Conservation (phyloP, 2,329 filamentous ascomycete species). For the Fusarium sp. region DNA sequence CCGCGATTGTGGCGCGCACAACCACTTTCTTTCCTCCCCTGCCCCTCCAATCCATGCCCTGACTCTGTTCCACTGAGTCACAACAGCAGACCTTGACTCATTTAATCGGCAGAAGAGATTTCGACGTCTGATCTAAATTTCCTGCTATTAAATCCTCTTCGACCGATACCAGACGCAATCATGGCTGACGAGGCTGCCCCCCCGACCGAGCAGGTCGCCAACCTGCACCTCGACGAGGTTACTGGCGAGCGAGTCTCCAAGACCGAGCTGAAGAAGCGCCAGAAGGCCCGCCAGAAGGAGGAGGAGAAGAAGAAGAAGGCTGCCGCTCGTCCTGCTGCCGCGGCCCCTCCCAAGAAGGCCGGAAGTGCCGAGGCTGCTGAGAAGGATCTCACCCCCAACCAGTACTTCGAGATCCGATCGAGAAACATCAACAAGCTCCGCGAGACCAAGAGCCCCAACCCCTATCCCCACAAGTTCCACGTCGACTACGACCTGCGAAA, state of each 20-base stretch:
- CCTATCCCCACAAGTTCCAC: constrained; percentile 91
- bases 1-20: constrained; percentile 46
- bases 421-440: constrained; percentile 70
- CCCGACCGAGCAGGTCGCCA: constrained; percentile 67
- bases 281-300: constrained; percentile 90
- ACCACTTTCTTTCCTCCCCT: constrained; percentile 34
- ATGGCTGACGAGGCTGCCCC: constrained; percentile 50
- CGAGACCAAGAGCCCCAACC: constrained; percentile 53
- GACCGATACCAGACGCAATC: constrained; percentile 37
- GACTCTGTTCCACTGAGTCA: constrained; percentile 44
- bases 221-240: constrained; percentile 89
- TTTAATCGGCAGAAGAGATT: constrained; percentile 32
- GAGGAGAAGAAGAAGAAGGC: constrained; percentile 91
- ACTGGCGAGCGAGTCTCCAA: constrained; percentile 91
- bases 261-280: constrained; percentile 92
- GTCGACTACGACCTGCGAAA: constrained; percentile 84
- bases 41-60: constrained; percentile 46
- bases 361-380: constrained; percentile 70
- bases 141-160: not conserved
- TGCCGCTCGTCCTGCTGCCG: constrained; percentile 80
- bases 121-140: constrained; percentile 27
- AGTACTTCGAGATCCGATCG: constrained; percentile 96
- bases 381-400: constrained; percentile 68
- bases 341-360: constrained; percentile 63
- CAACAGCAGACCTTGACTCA: constrained; percentile 39